Evolutionary conservation across 805 yeast genomes (phyloP), one percentile per base, ranked within the genome.

Genomic region (Komagataella kurtzmanii): DNA sequence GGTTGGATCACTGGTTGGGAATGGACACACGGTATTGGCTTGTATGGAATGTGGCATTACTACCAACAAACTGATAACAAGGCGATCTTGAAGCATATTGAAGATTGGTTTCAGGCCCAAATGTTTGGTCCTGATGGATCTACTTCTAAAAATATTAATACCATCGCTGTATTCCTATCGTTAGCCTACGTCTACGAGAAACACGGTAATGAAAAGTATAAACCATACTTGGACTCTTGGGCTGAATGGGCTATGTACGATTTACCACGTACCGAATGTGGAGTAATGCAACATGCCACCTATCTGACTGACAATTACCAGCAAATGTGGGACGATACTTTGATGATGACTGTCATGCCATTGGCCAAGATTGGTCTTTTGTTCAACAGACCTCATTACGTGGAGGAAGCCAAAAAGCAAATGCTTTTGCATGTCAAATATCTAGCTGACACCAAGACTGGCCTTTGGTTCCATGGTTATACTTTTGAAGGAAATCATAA

Each of bases 1-100:
- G 68, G 68, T n/a, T 67, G 71, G 71, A 30, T 30, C 12, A 59
- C 66, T n/a, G 69, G 66, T 17, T 67, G 71, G 70, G 71, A 67
- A 52, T 67, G 71, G 70, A 67, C 70, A 17, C 70, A 67, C 46
- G 71, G 71, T 3, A 65, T 67, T 44, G 70, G 70, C 3, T 59
- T 67, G 19, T 65, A 66, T 52, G 71, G 71, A 12, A 61, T 66
- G 64, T 66, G 70, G 69, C 67, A 66, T 48, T 66, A 62, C 54
- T 63, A 63, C 50, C 59, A 59, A 24, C 55, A 62, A 19, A 66
- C 66, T 24, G 58, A 59, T 17, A 55, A 64, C 49, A 50, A 52
- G n/a, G 48, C 56, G 23, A 57, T 60, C 7, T 55, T 65, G 49
- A 49, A 55, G 3, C 58, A 56, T 18, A 63, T 66, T 44, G 51